Percentiles rank a stretch among this genome's conserved stretches.
Evolutionary conservation across 2,329 filamentous ascomycete genomes (phyloP).

Genomic region (Septoria linicola): DNA sequence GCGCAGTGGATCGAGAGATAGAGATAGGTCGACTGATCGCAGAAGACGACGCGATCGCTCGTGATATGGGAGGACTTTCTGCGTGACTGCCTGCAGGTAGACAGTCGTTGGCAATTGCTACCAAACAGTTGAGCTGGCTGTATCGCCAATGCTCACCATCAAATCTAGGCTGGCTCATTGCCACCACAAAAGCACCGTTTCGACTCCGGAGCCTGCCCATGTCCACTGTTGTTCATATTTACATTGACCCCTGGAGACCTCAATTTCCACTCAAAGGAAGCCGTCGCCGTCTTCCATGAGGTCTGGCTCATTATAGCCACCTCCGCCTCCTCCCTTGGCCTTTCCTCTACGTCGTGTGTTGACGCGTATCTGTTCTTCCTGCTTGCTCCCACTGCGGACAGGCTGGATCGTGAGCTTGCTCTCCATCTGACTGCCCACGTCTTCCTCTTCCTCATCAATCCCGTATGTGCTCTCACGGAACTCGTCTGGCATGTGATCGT

Average conservation of each 20-base stretch:
- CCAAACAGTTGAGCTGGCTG: too few relatives aligned
- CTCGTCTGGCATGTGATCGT: slow-evolving; percentile 26
- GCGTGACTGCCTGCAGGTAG: background rate
- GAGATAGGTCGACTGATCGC: background rate
- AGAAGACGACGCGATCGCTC: background rate
- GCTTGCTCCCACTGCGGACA: slow-evolving; percentile 16
- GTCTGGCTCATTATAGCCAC: slow-evolving; percentile 14
- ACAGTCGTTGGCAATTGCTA: background rate
- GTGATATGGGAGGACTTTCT: background rate
- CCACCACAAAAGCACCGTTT: too few relatives aligned
- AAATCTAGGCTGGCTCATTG: too few relatives aligned
- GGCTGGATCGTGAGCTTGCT: slow-evolving; percentile 29
- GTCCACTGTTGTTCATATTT: background rate
- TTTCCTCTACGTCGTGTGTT: slow-evolving; percentile 26
- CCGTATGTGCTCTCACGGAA: slow-evolving; percentile 10
- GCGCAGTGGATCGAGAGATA: background rate
- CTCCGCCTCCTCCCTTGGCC: background rate
- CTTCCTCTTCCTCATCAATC: slow-evolving; percentile 22
- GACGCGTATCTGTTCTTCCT: slow-evolving; percentile 25
- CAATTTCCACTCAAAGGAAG: background rate
- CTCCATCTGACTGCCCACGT: slow-evolving; percentile 29
- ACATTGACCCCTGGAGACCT: too few relatives aligned
- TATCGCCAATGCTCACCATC: too few relatives aligned
- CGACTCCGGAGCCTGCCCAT: background rate
- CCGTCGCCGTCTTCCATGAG: slow-evolving; percentile 18